Conservation (phyloP, 2,329 filamentous ascomycete genomes). For the Decorospora gaudefroyi region DNA sequence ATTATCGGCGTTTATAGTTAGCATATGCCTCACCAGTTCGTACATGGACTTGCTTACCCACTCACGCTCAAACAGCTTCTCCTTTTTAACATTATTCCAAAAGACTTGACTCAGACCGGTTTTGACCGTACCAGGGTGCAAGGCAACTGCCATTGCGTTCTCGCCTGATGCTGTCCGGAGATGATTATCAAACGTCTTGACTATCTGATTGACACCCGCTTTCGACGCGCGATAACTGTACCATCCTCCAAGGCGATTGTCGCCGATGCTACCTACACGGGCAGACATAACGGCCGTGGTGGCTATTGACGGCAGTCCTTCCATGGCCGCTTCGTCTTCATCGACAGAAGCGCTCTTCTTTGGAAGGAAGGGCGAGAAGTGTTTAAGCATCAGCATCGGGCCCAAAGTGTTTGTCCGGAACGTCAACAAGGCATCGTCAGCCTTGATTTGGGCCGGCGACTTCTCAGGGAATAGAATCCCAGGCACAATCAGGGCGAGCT, state of each 20-base stretch:
- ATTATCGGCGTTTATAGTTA: too few species aligned
- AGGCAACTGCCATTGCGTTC: slow-evolving; percentile 67
- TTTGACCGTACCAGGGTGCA: slow-evolving; percentile 82
- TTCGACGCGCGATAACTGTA: slow-evolving; percentile 80
- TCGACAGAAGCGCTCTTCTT: slow-evolving; percentile 48
- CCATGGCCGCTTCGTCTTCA: slow-evolving; percentile 18
- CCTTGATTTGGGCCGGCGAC: slow-evolving; percentile 66
- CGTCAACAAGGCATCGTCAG: slow-evolving; percentile 65
- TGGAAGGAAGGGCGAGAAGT: slow-evolving; percentile 72
- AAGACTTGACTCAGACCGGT: slow-evolving; percentile 74
- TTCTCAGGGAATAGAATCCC: slow-evolving; percentile 76
- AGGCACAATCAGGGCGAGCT: slow-evolving; percentile 70
- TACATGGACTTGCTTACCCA: too few species aligned
- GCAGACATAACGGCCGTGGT: slow-evolving; percentile 78
- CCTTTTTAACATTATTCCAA: slow-evolving; percentile 65
- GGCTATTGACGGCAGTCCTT: slow-evolving; percentile 56
- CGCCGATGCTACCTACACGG: slow-evolving; percentile 72
- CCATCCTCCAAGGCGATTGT: slow-evolving; percentile 78
- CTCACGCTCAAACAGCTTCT: slow-evolving; percentile 69
- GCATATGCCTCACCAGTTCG: too few species aligned
- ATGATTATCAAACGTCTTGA: slow-evolving; percentile 72
- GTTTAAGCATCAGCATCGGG: slow-evolving; percentile 75
- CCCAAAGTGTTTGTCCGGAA: slow-evolving; percentile 75
- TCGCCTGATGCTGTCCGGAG: slow-evolving; percentile 61
- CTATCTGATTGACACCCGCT: slow-evolving; percentile 71